phyloP scores from a whole-genome alignment of 2,329 filamentous ascomycete species.

The Fusarium nematophilum region DNA sequence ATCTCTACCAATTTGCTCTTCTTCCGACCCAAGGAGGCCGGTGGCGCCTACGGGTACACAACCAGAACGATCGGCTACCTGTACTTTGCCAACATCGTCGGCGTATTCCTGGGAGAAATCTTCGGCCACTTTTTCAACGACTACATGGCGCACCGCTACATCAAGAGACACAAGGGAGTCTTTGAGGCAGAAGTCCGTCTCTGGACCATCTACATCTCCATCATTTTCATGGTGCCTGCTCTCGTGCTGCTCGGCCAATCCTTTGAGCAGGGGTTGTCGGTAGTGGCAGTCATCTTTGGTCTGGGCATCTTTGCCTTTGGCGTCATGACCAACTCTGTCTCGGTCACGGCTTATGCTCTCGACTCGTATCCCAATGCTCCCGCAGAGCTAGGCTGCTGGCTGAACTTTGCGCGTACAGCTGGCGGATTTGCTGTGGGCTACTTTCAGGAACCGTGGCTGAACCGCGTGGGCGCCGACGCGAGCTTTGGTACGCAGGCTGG shows the following conservation, averaged over 20 bases:
- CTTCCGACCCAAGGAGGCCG: constrained; percentile 34
- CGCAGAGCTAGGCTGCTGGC: constrained; percentile 58
- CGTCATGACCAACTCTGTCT: constrained; percentile 61
- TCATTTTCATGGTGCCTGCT: constrained; percentile 60
- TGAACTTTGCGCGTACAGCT: constrained; percentile 49
- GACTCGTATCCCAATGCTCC: constrained; percentile 60
- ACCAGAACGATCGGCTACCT: constrained; percentile 63
- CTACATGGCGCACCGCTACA: constrained; percentile 55
- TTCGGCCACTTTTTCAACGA: constrained; percentile 68
- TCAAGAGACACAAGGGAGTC: constrained; percentile 57
- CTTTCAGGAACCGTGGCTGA: constrained; percentile 59
- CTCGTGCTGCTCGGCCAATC: constrained; percentile 64
- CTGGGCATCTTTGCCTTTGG: constrained; percentile 67
- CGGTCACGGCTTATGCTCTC: constrained; percentile 58
- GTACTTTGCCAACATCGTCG: constrained; percentile 68
- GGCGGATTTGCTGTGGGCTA: constrained; percentile 60
- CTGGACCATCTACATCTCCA: constrained; percentile 57
- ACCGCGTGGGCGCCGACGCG: constrained; percentile 47
- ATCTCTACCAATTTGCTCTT: constrained; percentile 65
- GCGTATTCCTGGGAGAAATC: constrained; percentile 62
- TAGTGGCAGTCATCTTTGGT: constrained; percentile 30
- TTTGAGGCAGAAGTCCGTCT: constrained; percentile 68
- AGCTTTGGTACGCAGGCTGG: constrained; percentile 54
- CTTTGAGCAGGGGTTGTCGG: constrained; percentile 55
- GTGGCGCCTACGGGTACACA: constrained; percentile 63